A percentile compares a stretch with the other conserved stretches of the same genome.
Conservation (phyloP, 805 yeast species). For the Wickerhamomyces strasburgensis region DNA sequence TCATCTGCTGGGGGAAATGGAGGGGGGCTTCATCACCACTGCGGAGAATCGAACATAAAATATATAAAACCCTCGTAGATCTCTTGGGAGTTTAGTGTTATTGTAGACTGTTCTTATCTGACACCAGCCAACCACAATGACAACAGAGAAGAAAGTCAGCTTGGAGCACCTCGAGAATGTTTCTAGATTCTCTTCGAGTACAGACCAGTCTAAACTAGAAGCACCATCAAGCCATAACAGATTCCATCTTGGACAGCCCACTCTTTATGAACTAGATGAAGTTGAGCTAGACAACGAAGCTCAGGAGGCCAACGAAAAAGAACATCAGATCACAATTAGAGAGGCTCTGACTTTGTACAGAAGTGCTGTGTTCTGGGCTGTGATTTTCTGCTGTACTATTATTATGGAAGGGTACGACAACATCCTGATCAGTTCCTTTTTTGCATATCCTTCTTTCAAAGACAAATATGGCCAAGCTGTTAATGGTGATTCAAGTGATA, state of each 20-base stretch:
- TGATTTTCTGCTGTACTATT: constrained; percentile 17
- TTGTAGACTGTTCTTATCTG: too few relatives aligned
- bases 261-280: constrained; percentile 14
- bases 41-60: too few relatives aligned
- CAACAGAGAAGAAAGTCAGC: constrained; percentile 10
- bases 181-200: constrained; percentile 8
- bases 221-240: not conserved
- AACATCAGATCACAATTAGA: constrained; percentile 14
- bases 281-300: constrained; percentile 11
- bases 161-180: constrained; percentile 15
- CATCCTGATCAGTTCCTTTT: constrained; percentile 18
- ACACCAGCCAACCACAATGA: not conserved
- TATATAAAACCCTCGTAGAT: too few relatives aligned
- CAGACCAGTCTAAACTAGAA: constrained; percentile 1
- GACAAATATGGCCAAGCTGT: constrained; percentile 22
- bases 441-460: constrained; percentile 21
- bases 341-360: constrained; percentile 17
- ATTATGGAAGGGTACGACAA: constrained; percentile 25
- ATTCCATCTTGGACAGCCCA: not conserved
- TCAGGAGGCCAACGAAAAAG: constrained; percentile 15
- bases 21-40: too few relatives aligned
- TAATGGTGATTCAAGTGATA: constrained; percentile 21
- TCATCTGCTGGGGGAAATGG: too few relatives aligned
- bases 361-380: constrained; percentile 17
- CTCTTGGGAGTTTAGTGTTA: too few relatives aligned